Evolutionary conservation across 1,284 basidiomycete genomes (phyloP), one percentile per base, ranked within the genome.

Genomic region (Ustilago shanxiensis): DNA sequence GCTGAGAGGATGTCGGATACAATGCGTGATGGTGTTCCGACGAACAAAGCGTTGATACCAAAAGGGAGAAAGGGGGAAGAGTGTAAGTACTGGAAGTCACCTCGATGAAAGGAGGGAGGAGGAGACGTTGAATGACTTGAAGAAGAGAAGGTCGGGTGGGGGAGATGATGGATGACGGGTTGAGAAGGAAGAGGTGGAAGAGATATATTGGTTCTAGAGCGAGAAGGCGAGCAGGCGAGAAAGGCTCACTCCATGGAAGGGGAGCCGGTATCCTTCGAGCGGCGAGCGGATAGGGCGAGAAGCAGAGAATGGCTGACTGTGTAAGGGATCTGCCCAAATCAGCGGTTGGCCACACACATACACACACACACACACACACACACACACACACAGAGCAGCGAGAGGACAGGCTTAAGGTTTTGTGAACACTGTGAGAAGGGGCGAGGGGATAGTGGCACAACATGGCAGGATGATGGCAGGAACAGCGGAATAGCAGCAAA

Each of bases 191-290:
- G 41, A 44, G 54, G 44, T 55, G 57, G 57, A 66, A 60, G 63
- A 44, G 49, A 61, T 68, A 68, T 68, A 68, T 68, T 68, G 51
- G 41, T 61, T 61, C 52, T 45, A n/a, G 39, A 37, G 49, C 31
- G n/a, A 39, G 13, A n/a, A 56, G 37, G 47, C n/a, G 24, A 56
- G 53, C 20, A 22, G 31, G 37, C 35, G 47, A 60, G 49, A 26
- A 14, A 39, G 26, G 44, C 29, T 39, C 37, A 1, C 10, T 20
- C 11, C n/a, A n/a, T 10, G 20, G n/a, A 44, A 20, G 41, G 41
- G 13, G 14, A 37, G 35, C 35, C 35, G 35, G 8, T 37, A 10
- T 37, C 35, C 35, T 37, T 37, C 35, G n/a, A n/a, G 35, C 35
- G 35, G 7, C 14, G 35, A 37, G 35, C 35, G 35, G 35, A 16